Evolutionary conservation across 441 rosid genomes (phyloP).

Genomic region (Jatropha multifida): DNA sequence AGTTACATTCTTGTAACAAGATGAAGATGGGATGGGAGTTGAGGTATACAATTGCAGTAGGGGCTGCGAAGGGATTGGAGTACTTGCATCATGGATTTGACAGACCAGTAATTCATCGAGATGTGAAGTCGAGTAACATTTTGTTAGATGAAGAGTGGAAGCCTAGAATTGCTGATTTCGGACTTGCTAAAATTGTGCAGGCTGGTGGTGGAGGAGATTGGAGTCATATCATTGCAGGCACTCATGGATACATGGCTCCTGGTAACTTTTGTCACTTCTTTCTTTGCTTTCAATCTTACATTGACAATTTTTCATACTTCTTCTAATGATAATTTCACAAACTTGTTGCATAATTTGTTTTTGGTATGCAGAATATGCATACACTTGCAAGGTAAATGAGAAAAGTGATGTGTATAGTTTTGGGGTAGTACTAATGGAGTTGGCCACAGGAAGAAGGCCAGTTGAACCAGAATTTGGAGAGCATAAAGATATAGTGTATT

Average conservation of each 20-base stretch:
- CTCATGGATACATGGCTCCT: constrained; percentile 92
- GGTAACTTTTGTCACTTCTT: constrained; percentile 41
- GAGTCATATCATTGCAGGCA: constrained; percentile 76
- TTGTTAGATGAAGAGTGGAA: constrained; percentile 79
- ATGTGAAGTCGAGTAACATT: constrained; percentile 89
- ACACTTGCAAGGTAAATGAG: constrained; percentile 68
- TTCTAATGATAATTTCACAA: not conserved
- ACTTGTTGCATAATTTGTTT: not conserved
- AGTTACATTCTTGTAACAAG: constrained; percentile 56
- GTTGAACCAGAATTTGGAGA: constrained; percentile 79
- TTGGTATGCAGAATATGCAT: constrained; percentile 69
- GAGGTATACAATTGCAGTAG: constrained; percentile 71
- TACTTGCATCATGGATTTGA: constrained; percentile 86
- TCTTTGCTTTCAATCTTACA: not conserved
- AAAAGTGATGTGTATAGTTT: constrained; percentile 92
- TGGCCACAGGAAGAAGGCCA: constrained; percentile 77
- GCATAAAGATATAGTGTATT: constrained; percentile 65
- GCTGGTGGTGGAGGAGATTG: constrained; percentile 48
- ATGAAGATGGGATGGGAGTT: constrained; percentile 72
- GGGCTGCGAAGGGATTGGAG: constrained; percentile 81
- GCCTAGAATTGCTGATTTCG: constrained; percentile 95
- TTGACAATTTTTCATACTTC: too few species aligned
- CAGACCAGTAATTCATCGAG: constrained; percentile 80
- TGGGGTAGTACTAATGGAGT: constrained; percentile 88
- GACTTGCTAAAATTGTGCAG: constrained; percentile 83